phyloP scores from a whole-genome alignment of 148 eudicot genomes.

The Talinum fruticosum region DNA sequence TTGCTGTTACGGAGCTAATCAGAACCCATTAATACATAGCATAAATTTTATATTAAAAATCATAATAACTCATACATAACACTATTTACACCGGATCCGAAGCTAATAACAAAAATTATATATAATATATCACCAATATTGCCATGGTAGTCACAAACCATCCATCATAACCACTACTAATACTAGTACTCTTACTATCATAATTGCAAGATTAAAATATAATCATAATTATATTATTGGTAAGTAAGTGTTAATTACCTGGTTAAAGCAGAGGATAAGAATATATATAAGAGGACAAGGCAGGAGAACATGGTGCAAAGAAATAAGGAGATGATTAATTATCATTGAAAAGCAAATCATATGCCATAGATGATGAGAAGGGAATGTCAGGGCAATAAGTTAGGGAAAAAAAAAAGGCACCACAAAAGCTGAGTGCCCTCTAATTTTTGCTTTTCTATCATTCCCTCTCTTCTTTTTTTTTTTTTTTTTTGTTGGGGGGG shows the following conservation, averaged over 20 bases:
- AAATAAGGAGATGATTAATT: background rate
- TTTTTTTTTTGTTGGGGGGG: background rate
- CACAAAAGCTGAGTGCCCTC: conserved; percentile 20
- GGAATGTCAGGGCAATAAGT: background rate
- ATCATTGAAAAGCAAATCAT: background rate
- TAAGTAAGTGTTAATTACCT: background rate
- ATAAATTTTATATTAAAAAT: too few relatives aligned
- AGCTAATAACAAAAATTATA: too few relatives aligned
- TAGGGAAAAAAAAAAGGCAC: conserved; percentile 9
- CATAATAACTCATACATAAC: too few relatives aligned
- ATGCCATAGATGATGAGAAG: conserved; percentile 15
- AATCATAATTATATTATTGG: background rate
- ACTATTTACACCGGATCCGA: too few relatives aligned
- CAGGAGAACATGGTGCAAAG: background rate
- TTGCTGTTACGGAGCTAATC: too few relatives aligned
- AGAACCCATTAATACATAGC: too few relatives aligned
- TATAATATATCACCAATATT: too few relatives aligned
- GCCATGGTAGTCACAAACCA: too few relatives aligned
- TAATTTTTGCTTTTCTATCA: conserved; percentile 22
- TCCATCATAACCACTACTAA: too few relatives aligned
- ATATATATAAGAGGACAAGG: background rate
- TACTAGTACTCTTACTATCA: background rate
- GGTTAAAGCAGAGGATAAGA: background rate
- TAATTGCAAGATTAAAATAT: background rate
- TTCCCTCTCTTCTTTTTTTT: conserved; percentile 1